A percentile compares a stretch with the other conserved stretches of the same genome.
Evolutionary conservation across 2,329 filamentous ascomycete species (phyloP).

Genomic region (Knoxdaviesia proteae): DNA sequence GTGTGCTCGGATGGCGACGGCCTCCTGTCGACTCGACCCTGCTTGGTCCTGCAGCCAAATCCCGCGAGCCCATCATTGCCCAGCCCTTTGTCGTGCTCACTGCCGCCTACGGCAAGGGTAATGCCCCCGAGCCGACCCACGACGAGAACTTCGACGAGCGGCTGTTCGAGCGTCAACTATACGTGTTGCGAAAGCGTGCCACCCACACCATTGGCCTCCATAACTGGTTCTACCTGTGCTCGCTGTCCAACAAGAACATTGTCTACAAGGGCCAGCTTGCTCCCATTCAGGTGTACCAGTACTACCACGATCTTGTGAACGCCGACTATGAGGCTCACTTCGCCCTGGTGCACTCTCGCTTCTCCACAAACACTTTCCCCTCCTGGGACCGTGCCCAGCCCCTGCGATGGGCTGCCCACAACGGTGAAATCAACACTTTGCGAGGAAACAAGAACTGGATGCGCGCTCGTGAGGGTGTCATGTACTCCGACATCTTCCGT

Average conservation of each 20-base stretch:
- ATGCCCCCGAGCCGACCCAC: constrained; percentile 59
- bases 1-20: constrained; percentile 89
- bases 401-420: constrained; percentile 89
- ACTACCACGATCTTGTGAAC: constrained; percentile 91
- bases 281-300: constrained; percentile 89
- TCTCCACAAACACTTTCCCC: constrained; percentile 96
- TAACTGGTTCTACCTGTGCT: constrained; percentile 98
- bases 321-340: constrained; percentile 97
- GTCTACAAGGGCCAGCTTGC: constrained; percentile 96
- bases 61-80: constrained; percentile 82
- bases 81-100: constrained; percentile 87
- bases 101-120: constrained; percentile 65
- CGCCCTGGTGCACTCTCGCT: constrained; percentile 87
- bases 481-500: constrained; percentile 81
- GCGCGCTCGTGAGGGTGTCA: constrained; percentile 84
- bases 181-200: constrained; percentile 81
- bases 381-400: constrained; percentile 97
- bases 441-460: constrained; percentile 99
- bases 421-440: constrained; percentile 95
- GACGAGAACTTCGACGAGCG: constrained; percentile 63
- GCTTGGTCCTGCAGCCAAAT: constrained; percentile 78
- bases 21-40: constrained; percentile 85
- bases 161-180: constrained; percentile 81
- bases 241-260: constrained; percentile 92
- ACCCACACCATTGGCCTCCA: constrained; percentile 87